These are phyloP conservation scores for Penicillium samsonianum DNA, from an alignment of 495 filamentous ascomycete species.

Conservation along the genomic window DNA sequence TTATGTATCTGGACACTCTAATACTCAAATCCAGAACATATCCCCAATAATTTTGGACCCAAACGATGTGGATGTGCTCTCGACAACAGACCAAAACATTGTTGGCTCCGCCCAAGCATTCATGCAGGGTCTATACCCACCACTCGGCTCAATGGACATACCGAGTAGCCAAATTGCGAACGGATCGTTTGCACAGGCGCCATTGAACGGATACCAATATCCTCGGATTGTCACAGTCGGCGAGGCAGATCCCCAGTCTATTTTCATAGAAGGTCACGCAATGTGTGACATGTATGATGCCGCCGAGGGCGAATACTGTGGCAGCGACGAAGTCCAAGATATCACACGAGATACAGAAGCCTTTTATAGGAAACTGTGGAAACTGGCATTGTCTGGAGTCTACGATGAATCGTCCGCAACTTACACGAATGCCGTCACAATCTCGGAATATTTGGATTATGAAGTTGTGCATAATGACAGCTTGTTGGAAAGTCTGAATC, in stretches of 20 bases:
- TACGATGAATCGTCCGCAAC: constrained; percentile 42
- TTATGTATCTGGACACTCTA: constrained; percentile 50
- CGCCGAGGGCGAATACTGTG: constrained; percentile 39
- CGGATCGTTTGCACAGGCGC: constrained; percentile 54
- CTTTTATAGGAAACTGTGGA: constrained; percentile 54
- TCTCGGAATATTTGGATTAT: constrained; percentile 77
- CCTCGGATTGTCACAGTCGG: constrained; percentile 57
- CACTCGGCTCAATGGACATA: constrained; percentile 46
- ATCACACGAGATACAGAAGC: constrained; percentile 39
- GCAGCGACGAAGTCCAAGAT: constrained; percentile 38
- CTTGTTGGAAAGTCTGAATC: constrained; percentile 56
- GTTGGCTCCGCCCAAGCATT: constrained; percentile 70
- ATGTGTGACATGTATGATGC: constrained; percentile 51
- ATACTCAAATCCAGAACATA: constrained; percentile 42
- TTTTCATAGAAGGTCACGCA: constrained; percentile 60
- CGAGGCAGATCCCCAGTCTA: constrained; percentile 52
- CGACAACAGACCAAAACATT: constrained; percentile 50
- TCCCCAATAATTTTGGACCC: constrained; percentile 46
- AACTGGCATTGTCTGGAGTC: constrained; percentile 36
- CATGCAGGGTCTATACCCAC: constrained; percentile 81
- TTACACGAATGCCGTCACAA: constrained; percentile 58
- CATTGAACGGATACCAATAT: constrained; percentile 75
- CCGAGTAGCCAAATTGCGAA: constrained; percentile 54
- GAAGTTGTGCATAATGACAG: constrained; percentile 68
- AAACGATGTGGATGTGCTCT: constrained; percentile 47